Conservation (phyloP, 345 rosid genomes). For the Ceriops tagal region DNA sequence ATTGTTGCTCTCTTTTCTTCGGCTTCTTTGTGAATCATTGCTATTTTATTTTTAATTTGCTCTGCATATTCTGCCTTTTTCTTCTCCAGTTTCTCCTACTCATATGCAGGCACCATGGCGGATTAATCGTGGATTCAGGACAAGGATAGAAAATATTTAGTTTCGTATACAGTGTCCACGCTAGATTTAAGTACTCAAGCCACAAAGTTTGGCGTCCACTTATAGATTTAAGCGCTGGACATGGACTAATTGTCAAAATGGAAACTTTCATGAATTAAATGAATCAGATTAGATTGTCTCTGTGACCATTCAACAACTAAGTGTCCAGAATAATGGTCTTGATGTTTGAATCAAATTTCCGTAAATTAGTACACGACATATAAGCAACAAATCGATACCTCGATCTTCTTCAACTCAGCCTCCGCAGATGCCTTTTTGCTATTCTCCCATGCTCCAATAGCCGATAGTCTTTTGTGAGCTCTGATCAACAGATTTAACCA, state of each 20-base stretch:
- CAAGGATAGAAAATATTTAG: background rate
- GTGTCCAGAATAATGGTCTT: background rate
- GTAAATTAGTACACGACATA: background rate
- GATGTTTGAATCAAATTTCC: background rate
- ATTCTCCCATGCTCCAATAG: constrained; percentile 63
- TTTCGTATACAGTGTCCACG: no score
- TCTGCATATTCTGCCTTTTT: constrained; percentile 69
- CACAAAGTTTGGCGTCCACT: no score
- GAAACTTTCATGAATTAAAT: no score
- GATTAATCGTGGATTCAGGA: background rate
- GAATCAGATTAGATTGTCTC: no score
- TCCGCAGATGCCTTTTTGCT: constrained; percentile 57
- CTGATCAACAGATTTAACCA: constrained; percentile 29
- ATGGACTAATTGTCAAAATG: no score
- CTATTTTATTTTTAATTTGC: constrained; percentile 80
- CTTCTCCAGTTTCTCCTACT: constrained; percentile 73
- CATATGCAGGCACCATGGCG: background rate
- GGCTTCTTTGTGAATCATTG: constrained; percentile 67
- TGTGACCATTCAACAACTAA: no score
- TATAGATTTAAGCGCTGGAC: no score
- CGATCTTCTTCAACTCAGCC: constrained; percentile 53
- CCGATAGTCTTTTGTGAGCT: constrained; percentile 62
- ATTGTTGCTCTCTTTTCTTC: constrained; percentile 73
- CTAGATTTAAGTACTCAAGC: no score
- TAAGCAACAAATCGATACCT: constrained; percentile 35